A percentile compares a stretch with the other conserved stretches of the same genome.
Evolutionary conservation across 805 yeast species (phyloP).

Genomic region (Candida patagonica): DNA sequence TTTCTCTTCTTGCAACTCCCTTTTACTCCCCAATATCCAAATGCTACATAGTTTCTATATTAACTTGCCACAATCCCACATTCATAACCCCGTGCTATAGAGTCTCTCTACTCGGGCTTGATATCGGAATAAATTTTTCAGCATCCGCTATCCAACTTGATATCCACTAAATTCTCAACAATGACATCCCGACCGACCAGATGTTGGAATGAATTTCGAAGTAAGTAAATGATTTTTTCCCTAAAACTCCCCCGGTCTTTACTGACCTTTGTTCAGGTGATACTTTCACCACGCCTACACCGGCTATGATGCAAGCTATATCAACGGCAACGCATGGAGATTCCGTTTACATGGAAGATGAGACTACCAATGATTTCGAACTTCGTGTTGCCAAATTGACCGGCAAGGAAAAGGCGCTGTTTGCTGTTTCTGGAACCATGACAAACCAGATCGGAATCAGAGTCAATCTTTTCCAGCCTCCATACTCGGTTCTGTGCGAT

Average conservation of each 20-base stretch:
- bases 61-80: too few species aligned
- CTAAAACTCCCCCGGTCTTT: background rate
- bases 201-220: background rate
- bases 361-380: slow-evolving; percentile 57
- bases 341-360: slow-evolving; percentile 81
- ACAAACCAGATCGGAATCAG: slow-evolving; percentile 83
- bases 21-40: too few species aligned
- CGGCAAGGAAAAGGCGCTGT: slow-evolving; percentile 75
- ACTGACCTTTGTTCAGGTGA: slow-evolving; percentile 41
- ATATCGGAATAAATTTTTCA: too few species aligned
- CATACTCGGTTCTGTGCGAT: slow-evolving; percentile 79
- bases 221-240: background rate
- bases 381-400: slow-evolving; percentile 53
- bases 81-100: too few species aligned
- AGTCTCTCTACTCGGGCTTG: too few species aligned
- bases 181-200: too few species aligned
- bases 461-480: slow-evolving; percentile 69
- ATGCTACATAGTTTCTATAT: too few species aligned
- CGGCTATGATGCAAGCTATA: slow-evolving; percentile 57
- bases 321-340: slow-evolving; percentile 62
- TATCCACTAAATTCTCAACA: too few species aligned
- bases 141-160: too few species aligned
- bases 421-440: slow-evolving; percentile 82
- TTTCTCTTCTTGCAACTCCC: too few species aligned
- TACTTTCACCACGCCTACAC: slow-evolving; percentile 84